A percentile compares a stretch with the other conserved stretches of the same genome.
Evolutionary conservation across 306 rosid species (phyloP).

Genomic region (Vicia faba): DNA sequence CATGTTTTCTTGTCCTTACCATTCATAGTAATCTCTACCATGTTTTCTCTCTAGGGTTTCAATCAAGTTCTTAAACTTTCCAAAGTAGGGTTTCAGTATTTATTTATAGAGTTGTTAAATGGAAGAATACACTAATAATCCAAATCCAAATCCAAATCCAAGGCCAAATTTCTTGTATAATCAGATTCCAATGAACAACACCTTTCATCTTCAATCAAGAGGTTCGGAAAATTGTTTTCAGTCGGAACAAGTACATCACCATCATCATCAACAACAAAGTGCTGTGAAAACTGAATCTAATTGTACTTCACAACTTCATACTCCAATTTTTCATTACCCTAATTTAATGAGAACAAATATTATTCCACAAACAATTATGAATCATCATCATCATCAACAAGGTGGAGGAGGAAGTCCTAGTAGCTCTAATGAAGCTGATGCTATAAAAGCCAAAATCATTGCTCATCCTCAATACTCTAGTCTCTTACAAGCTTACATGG

Average conservation of each 20-base stretch:
- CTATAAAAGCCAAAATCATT: slow-evolving; percentile 83
- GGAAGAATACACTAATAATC: slow-evolving; percentile 66
- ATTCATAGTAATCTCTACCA: neutral
- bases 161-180: slow-evolving; percentile 73
- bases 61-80: neutral
- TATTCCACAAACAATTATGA: slow-evolving; percentile 30
- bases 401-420: slow-evolving; percentile 38
- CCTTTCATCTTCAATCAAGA: slow-evolving; percentile 66
- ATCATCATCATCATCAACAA: slow-evolving; percentile 22
- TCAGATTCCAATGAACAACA: slow-evolving; percentile 43
- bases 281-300: slow-evolving; percentile 67
- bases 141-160: slow-evolving; percentile 43
- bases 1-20: neutral
- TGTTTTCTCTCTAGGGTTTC: slow-evolving; percentile 35
- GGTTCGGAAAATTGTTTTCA: slow-evolving; percentile 56
- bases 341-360: slow-evolving; percentile 47
- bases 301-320: slow-evolving; percentile 54
- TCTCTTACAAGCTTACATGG: slow-evolving; percentile 90
- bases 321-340: slow-evolving; percentile 66
- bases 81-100: slow-evolving; percentile 30
- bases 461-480: slow-evolving; percentile 92
- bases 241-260: slow-evolving; percentile 39
- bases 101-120: slow-evolving; percentile 14
- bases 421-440: slow-evolving; percentile 62
- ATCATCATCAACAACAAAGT: slow-evolving; percentile 35